Percentiles rank a stretch among this genome's conserved stretches.
These are phyloP conservation scores for Teratosphaeria nubilosa DNA, from an alignment of 2,329 filamentous ascomycete genomes.

Conservation along the genomic window DNA sequence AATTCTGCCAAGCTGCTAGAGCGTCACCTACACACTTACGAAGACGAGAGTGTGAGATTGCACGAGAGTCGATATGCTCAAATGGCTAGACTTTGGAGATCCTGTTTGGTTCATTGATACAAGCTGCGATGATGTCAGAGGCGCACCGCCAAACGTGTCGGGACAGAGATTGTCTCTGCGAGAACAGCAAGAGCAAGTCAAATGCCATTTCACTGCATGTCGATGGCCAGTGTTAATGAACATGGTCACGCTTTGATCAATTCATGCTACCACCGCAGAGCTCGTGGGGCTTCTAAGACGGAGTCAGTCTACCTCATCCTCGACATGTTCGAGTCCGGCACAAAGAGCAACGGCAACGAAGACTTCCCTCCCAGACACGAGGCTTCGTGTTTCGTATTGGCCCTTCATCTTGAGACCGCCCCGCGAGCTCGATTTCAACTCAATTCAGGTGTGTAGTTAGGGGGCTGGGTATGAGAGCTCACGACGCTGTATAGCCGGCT, in stretches of 20 bases:
- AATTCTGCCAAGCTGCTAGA: not conserved
- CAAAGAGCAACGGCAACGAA: no score
- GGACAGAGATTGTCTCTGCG: not conserved
- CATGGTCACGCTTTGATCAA: not conserved
- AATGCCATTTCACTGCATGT: not conserved
- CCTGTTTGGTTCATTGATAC: not conserved
- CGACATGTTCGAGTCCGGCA: no score
- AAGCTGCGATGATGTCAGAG: not conserved
- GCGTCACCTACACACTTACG: not conserved
- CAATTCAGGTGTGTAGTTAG: no score
- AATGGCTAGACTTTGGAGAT: not conserved
- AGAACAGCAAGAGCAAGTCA: not conserved
- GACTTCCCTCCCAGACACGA: no score
- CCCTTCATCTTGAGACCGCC: no score
- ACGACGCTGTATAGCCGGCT: no score
- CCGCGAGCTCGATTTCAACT: no score
- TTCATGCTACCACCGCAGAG: not conserved
- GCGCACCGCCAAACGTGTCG: not conserved
- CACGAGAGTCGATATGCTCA: not conserved
- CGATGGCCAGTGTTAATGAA: no score
- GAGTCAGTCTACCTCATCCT: no score
- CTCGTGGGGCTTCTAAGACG: no score
- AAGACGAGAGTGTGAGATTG: not conserved
- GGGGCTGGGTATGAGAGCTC: no score
- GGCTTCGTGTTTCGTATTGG: no score